Evolutionary conservation across 495 filamentous ascomycete species (phyloP).

Genomic region (Xylaria intraflava): DNA sequence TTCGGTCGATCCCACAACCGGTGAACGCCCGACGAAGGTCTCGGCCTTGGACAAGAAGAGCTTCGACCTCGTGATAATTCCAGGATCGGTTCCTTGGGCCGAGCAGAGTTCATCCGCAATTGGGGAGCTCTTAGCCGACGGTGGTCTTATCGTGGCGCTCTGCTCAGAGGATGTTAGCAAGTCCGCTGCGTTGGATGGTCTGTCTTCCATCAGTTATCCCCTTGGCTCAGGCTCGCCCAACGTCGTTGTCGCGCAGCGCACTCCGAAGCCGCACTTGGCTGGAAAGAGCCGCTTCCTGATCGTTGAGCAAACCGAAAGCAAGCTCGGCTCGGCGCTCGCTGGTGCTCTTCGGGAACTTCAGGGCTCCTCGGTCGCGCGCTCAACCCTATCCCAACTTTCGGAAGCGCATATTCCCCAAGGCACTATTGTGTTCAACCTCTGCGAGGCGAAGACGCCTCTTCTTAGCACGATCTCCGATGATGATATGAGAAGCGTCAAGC

Average conservation of each 20-base stretch:
- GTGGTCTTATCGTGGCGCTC: background rate
- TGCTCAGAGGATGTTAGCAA: background rate
- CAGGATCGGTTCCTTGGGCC: background rate
- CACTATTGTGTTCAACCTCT: background rate
- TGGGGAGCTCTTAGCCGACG: background rate
- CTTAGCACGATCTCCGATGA: constrained; percentile 18
- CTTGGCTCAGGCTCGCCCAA: background rate
- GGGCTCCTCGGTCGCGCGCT: background rate
- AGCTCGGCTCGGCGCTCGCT: background rate
- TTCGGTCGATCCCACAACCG: background rate
- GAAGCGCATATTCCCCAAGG: background rate
- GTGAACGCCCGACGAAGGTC: background rate
- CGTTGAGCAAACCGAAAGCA: background rate
- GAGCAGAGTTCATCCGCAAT: background rate
- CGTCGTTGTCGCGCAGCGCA: background rate
- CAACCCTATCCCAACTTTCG: background rate
- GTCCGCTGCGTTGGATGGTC: background rate
- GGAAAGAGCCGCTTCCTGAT: background rate
- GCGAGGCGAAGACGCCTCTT: background rate
- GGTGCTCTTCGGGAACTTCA: background rate
- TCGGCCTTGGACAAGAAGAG: background rate
- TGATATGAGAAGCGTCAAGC: constrained; percentile 18
- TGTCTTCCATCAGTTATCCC: background rate
- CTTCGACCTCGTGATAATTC: background rate
- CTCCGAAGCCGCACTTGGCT: background rate